phyloP scores from a whole-genome alignment of 2,329 filamentous ascomycete genomes.

The Botrytis fabae region DNA sequence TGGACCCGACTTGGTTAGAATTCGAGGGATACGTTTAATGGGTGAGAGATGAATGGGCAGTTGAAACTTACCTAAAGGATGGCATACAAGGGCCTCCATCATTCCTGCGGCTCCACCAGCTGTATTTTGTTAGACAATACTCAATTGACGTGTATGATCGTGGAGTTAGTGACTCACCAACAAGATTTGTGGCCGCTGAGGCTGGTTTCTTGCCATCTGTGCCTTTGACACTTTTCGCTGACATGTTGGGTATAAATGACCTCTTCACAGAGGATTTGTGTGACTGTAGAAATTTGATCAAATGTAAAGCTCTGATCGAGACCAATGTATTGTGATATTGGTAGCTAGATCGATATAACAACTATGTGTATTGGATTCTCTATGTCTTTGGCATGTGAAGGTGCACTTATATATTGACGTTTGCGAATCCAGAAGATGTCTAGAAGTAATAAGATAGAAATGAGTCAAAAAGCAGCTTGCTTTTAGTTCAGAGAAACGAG shows the following conservation, averaged over 20 bases:
- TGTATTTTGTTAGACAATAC: slow-evolving; percentile 43
- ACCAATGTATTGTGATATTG: background rate
- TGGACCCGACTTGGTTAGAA: background rate
- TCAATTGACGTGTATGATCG: background rate
- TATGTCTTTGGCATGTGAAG: slow-evolving; percentile 10
- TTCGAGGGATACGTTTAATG: background rate
- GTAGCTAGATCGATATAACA: background rate
- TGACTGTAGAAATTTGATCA: background rate
- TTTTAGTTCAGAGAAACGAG: background rate
- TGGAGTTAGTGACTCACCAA: slow-evolving; percentile 57
- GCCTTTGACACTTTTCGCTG: slow-evolving; percentile 57
- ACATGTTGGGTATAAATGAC: slow-evolving; percentile 47
- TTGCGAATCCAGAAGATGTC: background rate
- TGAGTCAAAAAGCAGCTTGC: slow-evolving; percentile 4
- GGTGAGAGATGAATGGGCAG: background rate
- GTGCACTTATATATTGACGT: background rate
- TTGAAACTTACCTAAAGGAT: slow-evolving; percentile 74
- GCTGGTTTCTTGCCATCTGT: slow-evolving; percentile 70
- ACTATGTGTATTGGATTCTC: background rate
- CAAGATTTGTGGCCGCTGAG: slow-evolving; percentile 85
- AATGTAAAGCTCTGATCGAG: background rate
- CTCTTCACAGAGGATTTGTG: background rate
- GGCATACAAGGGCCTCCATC: slow-evolving; percentile 97
- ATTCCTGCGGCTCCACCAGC: slow-evolving; percentile 96
- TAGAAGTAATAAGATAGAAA: background rate